Evolutionary conservation across 2,329 filamentous ascomycete species (phyloP).

Genomic region (Fusarium setosum): DNA sequence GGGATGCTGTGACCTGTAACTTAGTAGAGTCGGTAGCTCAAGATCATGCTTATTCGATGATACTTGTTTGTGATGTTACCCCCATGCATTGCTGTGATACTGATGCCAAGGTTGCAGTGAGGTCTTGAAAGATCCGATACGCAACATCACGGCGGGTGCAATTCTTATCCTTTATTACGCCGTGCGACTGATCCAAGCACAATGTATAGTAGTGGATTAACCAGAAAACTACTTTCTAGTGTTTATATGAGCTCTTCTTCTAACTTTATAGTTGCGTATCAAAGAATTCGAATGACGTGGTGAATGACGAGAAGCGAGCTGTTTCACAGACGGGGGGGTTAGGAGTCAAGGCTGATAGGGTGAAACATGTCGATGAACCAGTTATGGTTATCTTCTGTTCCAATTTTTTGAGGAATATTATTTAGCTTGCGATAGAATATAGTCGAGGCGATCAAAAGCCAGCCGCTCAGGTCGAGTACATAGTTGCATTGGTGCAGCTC

Average conservation of each 20-base stretch:
- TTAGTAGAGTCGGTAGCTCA: neutral
- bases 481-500: too few species aligned
- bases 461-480: too few species aligned
- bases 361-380: too few species aligned
- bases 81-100: neutral
- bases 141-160: too few species aligned
- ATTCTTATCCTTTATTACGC: neutral
- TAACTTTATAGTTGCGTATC: neutral
- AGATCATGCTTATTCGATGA: neutral
- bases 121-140: neutral
- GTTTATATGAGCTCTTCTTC: neutral
- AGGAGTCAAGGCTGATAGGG: too few species aligned
- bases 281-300: too few species aligned
- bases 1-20: neutral
- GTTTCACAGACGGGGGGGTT: too few species aligned
- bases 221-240: neutral
- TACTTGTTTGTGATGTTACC: neutral
- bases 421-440: too few species aligned
- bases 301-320: too few species aligned
- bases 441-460: too few species aligned
- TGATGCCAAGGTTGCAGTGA: neutral
- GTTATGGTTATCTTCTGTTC: too few species aligned
- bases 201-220: neutral
- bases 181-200: neutral
- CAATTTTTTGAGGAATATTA: too few species aligned